phyloP scores from a whole-genome alignment of 148 eudicot species.

The Pouteria glomerata region DNA sequence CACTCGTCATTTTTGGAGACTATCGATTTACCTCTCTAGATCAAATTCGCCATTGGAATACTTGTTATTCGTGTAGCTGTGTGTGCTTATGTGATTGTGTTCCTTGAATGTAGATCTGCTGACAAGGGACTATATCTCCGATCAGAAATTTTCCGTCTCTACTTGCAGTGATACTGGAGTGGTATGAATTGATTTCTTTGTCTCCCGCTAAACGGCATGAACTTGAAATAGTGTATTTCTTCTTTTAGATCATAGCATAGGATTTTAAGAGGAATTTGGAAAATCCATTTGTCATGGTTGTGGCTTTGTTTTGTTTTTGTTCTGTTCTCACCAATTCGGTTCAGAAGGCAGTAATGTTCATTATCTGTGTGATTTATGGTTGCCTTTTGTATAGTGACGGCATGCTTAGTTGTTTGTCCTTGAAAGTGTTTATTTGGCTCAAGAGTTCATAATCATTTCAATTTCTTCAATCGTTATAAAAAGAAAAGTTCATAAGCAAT shows the following conservation, averaged over 20 bases:
- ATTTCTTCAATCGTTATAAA: no score
- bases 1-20: background rate
- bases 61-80: background rate
- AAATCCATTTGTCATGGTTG: background rate
- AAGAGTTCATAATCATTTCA: background rate
- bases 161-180: conserved; percentile 76
- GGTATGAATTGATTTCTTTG: conserved; percentile 35
- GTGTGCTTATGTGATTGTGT: background rate
- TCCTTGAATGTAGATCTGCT: conserved; percentile 62
- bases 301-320: background rate
- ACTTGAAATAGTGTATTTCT: background rate
- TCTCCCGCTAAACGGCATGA: background rate
- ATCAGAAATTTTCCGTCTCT: conserved; percentile 79
- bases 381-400: background rate
- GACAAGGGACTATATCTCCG: conserved; percentile 61
- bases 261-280: background rate
- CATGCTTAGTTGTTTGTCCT: background rate
- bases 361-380: background rate
- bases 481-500: background rate
- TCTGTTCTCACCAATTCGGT: background rate
- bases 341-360: background rate
- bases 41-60: background rate
- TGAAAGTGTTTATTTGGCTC: background rate
- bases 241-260: background rate
- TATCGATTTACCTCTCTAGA: background rate